Evolutionary conservation across 768 basidiomycete species (phyloP).

Genomic region (Xerocomellus intermedius): DNA sequence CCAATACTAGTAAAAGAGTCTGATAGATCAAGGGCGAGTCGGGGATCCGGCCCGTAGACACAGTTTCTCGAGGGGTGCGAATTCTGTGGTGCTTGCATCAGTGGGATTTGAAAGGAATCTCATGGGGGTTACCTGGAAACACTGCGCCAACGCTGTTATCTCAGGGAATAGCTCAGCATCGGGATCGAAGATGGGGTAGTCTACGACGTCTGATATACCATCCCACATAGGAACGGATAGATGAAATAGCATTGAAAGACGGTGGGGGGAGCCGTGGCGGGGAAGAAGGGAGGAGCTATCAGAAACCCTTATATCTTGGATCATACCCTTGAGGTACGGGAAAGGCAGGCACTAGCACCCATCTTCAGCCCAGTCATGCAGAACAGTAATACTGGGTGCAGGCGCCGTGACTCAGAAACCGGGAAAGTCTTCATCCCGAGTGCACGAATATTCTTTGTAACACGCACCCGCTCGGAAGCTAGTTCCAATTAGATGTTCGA

Average conservation of each 20-base stretch:
- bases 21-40: neutral
- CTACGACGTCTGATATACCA: neutral
- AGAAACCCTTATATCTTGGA: slow-evolving; percentile 4
- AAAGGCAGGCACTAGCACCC: neutral
- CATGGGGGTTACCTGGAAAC: neutral
- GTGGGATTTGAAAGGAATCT: neutral
- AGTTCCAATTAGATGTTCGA: neutral
- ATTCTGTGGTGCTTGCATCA: slow-evolving; percentile 1
- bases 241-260: neutral
- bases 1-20: neutral
- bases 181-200: neutral
- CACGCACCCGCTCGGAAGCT: neutral
- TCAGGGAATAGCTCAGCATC: neutral
- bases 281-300: neutral
- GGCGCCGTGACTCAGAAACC: neutral
- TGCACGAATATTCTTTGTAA: neutral
- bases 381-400: neutral
- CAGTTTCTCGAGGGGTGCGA: neutral
- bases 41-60: neutral
- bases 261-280: neutral
- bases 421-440: neutral
- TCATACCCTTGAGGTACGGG: neutral
- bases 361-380: neutral
- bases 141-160: neutral
- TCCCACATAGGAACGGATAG: neutral